These are phyloP conservation scores for Arachnomyces sp. DNA, from an alignment of 2,329 filamentous ascomycete genomes.

Conservation along the genomic window DNA sequence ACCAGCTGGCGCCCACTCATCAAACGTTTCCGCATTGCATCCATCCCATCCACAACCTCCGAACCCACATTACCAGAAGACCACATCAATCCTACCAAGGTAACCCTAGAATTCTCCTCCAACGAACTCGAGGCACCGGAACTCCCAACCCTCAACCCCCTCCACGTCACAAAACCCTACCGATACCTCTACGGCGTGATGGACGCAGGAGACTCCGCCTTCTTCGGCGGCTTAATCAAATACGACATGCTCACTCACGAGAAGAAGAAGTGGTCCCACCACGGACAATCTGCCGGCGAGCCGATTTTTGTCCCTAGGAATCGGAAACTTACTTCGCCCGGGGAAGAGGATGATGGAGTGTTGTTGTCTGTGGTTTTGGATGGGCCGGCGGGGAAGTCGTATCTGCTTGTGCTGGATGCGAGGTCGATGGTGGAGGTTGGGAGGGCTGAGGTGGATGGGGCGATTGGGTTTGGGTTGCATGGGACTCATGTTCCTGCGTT, in stretches of 20 bases:
- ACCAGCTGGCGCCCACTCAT: slow-evolving; percentile 15
- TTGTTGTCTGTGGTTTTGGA: slow-evolving; percentile 47
- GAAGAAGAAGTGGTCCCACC: slow-evolving; percentile 35
- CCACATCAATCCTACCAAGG: slow-evolving; percentile 8
- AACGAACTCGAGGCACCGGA: slow-evolving; percentile 28
- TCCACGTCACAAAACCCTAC: slow-evolving; percentile 35
- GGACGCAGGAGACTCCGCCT: slow-evolving; percentile 39
- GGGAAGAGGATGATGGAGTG: slow-evolving; percentile 45
- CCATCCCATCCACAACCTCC: slow-evolving; percentile 18
- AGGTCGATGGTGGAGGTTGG: slow-evolving; percentile 42
- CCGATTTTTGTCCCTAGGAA: slow-evolving; percentile 44
- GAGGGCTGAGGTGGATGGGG: slow-evolving; percentile 41
- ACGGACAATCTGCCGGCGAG: slow-evolving; percentile 46
- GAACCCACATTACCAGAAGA: too few species aligned
- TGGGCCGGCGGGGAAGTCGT: slow-evolving; percentile 42
- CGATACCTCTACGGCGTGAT: slow-evolving; percentile 43
- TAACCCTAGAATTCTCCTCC: slow-evolving; percentile 21
- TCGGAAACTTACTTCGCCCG: slow-evolving; percentile 21
- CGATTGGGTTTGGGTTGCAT: slow-evolving; percentile 48
- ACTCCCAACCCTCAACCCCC: slow-evolving; percentile 44
- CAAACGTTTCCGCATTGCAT: slow-evolving; percentile 31
- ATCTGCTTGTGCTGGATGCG: slow-evolving; percentile 45
- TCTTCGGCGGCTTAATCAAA: slow-evolving; percentile 47
- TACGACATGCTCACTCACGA: slow-evolving; percentile 40
- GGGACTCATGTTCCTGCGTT: slow-evolving; percentile 31